phyloP scores from a whole-genome alignment of 352 stramenopile species.

The Hyaloperonospora brassicae region DNA sequence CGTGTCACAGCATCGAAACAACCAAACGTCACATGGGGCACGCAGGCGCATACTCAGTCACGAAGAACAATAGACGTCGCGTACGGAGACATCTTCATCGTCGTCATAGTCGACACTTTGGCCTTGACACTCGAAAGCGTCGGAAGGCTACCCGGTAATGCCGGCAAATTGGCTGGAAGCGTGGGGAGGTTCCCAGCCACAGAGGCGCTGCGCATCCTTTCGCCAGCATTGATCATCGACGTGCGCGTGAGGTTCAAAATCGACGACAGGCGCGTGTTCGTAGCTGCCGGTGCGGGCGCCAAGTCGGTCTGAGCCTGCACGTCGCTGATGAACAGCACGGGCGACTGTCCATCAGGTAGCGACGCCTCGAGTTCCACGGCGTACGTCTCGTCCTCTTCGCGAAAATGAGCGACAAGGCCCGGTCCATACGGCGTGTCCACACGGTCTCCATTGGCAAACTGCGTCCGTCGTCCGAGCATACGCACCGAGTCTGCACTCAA shows the following conservation, averaged over 20 bases:
- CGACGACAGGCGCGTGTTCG: constrained; percentile 56
- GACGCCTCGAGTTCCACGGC: constrained; percentile 40
- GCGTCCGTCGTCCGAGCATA: constrained; percentile 40
- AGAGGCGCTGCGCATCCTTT: constrained; percentile 54
- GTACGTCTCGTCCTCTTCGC: constrained; percentile 51
- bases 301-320: constrained; percentile 36
- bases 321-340: constrained; percentile 45
- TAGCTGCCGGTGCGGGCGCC: constrained; percentile 19
- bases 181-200: constrained; percentile 41
- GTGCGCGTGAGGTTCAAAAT: constrained; percentile 66
- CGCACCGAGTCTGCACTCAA: constrained; percentile 42
- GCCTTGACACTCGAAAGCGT: constrained; percentile 64
- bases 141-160: constrained; percentile 37
- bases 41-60: neutral
- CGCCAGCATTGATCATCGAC: constrained; percentile 57
- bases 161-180: constrained; percentile 25
- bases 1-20: constrained; percentile 4
- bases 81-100: constrained; percentile 60
- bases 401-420: constrained; percentile 39
- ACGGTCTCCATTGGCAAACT: constrained; percentile 40
- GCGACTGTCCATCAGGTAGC: constrained; percentile 18
- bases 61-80: constrained; percentile 9
- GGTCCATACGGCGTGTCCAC: constrained; percentile 48
- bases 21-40: constrained; percentile 3
- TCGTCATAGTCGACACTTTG: constrained; percentile 60